These are phyloP conservation scores for Parascedosporium putredinis DNA, from an alignment of 2,329 filamentous ascomycete species.

Conservation along the genomic window DNA sequence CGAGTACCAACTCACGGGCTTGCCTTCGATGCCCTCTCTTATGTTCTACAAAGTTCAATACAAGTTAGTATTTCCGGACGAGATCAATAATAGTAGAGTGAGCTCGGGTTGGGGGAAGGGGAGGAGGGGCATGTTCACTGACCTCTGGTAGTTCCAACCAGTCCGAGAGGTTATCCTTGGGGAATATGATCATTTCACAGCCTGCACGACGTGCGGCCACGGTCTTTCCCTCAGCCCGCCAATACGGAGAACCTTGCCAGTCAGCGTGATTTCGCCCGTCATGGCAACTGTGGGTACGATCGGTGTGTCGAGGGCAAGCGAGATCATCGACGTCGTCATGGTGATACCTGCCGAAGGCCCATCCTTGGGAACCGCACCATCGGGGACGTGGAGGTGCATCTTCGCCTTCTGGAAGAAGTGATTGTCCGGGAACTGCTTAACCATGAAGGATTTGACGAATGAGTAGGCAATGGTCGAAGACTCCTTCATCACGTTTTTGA, in stretches of 20 bases:
- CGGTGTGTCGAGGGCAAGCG: conserved; percentile 66
- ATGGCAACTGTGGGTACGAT: conserved; percentile 86
- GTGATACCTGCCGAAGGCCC: conserved; percentile 90
- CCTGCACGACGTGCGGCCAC: conserved; percentile 88
- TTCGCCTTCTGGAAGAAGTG: conserved; percentile 93
- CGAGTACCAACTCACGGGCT: conserved; percentile 83
- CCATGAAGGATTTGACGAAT: conserved; percentile 84
- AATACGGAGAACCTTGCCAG: conserved; percentile 91
- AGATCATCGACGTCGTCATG: conserved; percentile 90
- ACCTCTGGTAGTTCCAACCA: conserved; percentile 97
- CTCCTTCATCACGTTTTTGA: conserved; percentile 97
- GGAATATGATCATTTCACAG: conserved; percentile 89
- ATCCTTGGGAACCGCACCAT: conserved; percentile 93
- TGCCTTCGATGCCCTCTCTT: conserved; percentile 89
- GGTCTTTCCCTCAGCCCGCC: conserved; percentile 94
- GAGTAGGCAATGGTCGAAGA: conserved; percentile 92
- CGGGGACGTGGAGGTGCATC: conserved; percentile 91
- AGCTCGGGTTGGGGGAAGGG: neutral
- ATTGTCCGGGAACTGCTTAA: conserved; percentile 76
- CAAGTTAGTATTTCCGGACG: conserved; percentile 5
- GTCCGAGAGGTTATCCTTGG: conserved; percentile 88
- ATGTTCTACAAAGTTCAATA: conserved; percentile 76
- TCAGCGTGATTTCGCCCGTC: conserved; percentile 95
- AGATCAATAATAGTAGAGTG: neutral
- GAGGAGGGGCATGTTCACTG: conserved; percentile 36